A percentile compares a stretch with the other conserved stretches of the same genome.
Conservation (phyloP, 176 grass and related monocot genomes). For the Juncus inflexus region DNA sequence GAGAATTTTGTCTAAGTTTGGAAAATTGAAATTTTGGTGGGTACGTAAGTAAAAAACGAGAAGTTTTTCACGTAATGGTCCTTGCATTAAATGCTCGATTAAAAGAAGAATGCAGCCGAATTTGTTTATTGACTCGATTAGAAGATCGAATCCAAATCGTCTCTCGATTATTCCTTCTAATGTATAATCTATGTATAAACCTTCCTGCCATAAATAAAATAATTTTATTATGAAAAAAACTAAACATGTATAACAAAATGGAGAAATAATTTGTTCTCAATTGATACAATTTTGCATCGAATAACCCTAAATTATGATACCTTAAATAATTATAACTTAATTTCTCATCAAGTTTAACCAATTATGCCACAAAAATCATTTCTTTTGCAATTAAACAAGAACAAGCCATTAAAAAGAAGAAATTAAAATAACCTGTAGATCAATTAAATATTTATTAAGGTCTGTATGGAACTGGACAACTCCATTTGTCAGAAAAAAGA, state of each 20-base stretch:
- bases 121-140: slow-evolving; percentile 51
- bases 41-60: slow-evolving; percentile 50
- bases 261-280: neutral
- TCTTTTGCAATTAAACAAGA: no score
- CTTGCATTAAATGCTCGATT: slow-evolving; percentile 50
- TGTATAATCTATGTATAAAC: slow-evolving; percentile 49
- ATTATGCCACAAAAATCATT: no score
- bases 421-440: slow-evolving; percentile 64
- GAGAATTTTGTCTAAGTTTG: slow-evolving; percentile 50
- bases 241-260: neutral
- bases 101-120: slow-evolving; percentile 58
- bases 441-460: slow-evolving; percentile 55
- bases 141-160: slow-evolving; percentile 36
- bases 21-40: slow-evolving; percentile 36
- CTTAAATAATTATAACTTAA: no score
- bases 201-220: slow-evolving; percentile 49
- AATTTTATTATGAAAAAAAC: no score
- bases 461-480: slow-evolving; percentile 52
- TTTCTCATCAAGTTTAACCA: no score
- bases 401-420: no score
- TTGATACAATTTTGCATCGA: no score
- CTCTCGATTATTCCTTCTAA: slow-evolving; percentile 56
- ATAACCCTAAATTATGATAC: no score
- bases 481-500: slow-evolving; percentile 55
- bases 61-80: slow-evolving; percentile 58